A percentile compares a stretch with the other conserved stretches of the same genome.
These are phyloP conservation scores for Talaromyces pinophilus DNA, from an alignment of 2,329 filamentous ascomycete species.

Conservation along the genomic window DNA sequence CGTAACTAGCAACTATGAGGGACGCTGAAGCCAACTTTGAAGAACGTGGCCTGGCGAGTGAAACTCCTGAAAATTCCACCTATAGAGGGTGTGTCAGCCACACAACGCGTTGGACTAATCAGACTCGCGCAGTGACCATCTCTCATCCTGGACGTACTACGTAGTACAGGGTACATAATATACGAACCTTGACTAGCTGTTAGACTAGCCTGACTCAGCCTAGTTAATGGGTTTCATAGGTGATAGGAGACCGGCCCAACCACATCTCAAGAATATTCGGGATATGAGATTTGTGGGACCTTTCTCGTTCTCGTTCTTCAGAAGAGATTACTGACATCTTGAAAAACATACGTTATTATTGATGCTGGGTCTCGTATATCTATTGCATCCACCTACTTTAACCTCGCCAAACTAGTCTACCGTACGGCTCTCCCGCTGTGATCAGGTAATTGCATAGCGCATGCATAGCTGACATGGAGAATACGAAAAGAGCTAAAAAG, in stretches of 20 bases:
- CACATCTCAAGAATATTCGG: too few species aligned
- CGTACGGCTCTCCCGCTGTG: neutral
- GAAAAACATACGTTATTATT: neutral
- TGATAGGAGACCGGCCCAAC: neutral
- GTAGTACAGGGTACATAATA: neutral
- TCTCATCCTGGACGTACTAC: neutral
- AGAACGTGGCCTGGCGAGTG: neutral
- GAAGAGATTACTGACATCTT: neutral
- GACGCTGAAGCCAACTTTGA: neutral
- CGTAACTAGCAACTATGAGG: neutral
- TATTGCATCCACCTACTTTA: too few species aligned
- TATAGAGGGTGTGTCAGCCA: neutral
- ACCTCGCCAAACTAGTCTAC: neutral
- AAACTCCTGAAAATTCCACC: neutral
- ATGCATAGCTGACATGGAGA: neutral
- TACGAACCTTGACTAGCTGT: neutral
- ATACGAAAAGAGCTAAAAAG: neutral
- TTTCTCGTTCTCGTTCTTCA: too few species aligned
- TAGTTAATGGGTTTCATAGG: neutral
- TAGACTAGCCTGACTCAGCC: neutral
- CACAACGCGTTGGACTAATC: neutral
- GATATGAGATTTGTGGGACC: too few species aligned
- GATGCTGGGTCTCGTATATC: neutral
- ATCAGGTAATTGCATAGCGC: neutral
- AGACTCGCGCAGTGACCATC: neutral